Conservation (phyloP, 2,329 filamentous ascomycete species). For the Cordyceps cateniannulata region DNA sequence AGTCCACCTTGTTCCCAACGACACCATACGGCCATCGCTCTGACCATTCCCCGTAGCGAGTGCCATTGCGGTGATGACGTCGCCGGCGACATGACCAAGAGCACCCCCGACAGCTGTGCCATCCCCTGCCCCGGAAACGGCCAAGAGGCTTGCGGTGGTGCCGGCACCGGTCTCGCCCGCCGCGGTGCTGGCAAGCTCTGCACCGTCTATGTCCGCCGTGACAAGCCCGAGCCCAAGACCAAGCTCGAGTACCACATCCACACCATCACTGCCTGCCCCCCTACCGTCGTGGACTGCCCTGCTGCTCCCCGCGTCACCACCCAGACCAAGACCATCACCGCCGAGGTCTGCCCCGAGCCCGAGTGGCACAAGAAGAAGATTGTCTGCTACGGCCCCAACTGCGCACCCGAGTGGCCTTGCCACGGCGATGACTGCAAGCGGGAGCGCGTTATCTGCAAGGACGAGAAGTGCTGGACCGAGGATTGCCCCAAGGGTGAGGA, state of each 20-base stretch:
- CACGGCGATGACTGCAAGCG: constrained; percentile 20
- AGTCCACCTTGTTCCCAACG: constrained; percentile 8
- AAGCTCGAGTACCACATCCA: constrained; percentile 21
- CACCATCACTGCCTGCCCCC: constrained; percentile 25
- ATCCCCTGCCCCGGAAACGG: constrained; percentile 17
- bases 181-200: constrained; percentile 8
- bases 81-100: constrained; percentile 12
- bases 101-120: constrained; percentile 13
- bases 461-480: constrained; percentile 23
- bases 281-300: constrained; percentile 20
- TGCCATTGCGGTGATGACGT: constrained; percentile 20
- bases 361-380: constrained; percentile 26
- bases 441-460: constrained; percentile 27
- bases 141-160: constrained; percentile 13
- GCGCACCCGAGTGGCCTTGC: constrained; percentile 24
- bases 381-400: constrained; percentile 29
- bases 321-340: constrained; percentile 19
- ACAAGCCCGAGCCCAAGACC: constrained; percentile 19
- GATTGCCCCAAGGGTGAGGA: constrained; percentile 19
- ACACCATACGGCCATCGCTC: neutral
- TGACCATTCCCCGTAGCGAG: constrained; percentile 12
- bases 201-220: constrained; percentile 14
- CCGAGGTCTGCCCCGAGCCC: constrained; percentile 17
- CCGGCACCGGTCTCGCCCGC: neutral
- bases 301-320: constrained; percentile 17